Percentiles rank a stretch among this genome's conserved stretches.
These are phyloP conservation scores for Gyromitra esculenta DNA, from an alignment of 2,329 filamentous ascomycete species.

Conservation along the genomic window DNA sequence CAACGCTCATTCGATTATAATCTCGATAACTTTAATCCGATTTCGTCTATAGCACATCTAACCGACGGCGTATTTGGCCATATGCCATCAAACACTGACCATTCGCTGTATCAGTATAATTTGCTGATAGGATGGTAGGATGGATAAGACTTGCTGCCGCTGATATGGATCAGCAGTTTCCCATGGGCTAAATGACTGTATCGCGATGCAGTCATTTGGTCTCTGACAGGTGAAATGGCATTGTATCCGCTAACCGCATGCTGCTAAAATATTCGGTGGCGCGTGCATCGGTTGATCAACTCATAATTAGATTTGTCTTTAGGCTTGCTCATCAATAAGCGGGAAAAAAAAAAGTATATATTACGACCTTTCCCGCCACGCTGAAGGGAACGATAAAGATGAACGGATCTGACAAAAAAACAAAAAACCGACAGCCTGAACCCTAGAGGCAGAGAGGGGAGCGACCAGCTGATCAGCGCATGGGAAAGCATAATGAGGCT, in stretches of 20 bases:
- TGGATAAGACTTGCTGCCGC: neutral
- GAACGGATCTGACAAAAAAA: neutral
- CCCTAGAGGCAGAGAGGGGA: neutral
- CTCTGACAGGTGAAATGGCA: neutral
- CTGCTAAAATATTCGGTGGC: neutral
- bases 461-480: neutral
- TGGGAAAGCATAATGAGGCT: neutral
- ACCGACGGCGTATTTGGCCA: too few relatives aligned
- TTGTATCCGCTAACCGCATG: neutral
- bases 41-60: too few relatives aligned
- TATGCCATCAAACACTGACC: too few relatives aligned
- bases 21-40: too few relatives aligned
- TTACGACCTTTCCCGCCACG: conserved; percentile 1
- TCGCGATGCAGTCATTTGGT: neutral
- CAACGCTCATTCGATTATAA: too few relatives aligned
- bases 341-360: conserved; percentile 10
- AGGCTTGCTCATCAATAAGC: neutral
- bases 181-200: neutral
- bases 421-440: neutral
- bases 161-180: neutral
- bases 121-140: neutral
- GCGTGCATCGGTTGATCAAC: neutral
- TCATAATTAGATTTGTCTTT: conserved; percentile 5
- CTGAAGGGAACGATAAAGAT: neutral
- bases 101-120: neutral